Conservation (phyloP, 306 rosid genomes). For the Gastrolobium bilobum region DNA sequence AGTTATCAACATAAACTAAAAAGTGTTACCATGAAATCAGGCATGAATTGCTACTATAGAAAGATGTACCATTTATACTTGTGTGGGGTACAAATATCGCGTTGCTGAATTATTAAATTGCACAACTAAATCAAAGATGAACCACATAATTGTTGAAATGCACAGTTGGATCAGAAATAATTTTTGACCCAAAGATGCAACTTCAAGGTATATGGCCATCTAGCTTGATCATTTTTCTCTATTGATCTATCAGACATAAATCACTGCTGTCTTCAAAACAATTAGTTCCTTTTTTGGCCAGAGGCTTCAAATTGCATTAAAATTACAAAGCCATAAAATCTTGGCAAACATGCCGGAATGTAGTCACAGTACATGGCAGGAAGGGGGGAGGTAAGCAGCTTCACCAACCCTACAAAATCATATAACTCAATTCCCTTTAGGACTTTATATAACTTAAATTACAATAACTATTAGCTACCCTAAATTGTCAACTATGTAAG, state of each 20-base stretch:
- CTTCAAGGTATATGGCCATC: not conserved
- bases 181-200: not conserved
- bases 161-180: not conserved
- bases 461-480: not conserved
- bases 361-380: not conserved
- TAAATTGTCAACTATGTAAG: not conserved
- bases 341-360: not conserved
- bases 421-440: not conserved
- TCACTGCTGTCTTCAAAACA: not conserved
- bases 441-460: no score
- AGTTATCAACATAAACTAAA: no score
- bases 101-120: no score
- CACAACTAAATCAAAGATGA: no score
- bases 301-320: not conserved
- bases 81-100: no score
- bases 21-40: no score
- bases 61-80: no score
- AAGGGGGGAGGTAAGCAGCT: not conserved
- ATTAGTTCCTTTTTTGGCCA: not conserved
- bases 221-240: not conserved
- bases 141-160: no score
- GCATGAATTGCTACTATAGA: no score
- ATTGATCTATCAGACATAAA: not conserved
- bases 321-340: not conserved
- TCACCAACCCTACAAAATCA: not conserved